Conservation (phyloP, 257 asterid genomes). For the Solanum corneliomulleri region DNA sequence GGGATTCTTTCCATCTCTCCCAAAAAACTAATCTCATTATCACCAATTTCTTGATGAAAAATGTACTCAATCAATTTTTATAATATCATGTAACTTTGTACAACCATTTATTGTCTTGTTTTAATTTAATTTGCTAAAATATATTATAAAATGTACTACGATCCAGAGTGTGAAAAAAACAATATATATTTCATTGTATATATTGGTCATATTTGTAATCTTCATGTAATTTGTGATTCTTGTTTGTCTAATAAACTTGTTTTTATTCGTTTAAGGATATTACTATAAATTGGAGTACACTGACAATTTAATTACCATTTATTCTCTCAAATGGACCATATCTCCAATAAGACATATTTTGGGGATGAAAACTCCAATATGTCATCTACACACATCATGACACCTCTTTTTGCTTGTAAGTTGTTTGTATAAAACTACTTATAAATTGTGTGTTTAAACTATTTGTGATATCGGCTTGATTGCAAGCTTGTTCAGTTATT, state of each 20-base stretch:
- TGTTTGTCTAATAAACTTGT: not conserved
- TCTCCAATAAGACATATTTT: not conserved
- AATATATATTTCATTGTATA: not conserved
- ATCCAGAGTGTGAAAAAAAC: not conserved
- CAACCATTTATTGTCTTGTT: not conserved
- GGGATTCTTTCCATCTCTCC: constrained; percentile 94
- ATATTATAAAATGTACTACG: not conserved
- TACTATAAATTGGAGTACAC: not conserved
- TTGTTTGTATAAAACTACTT: not conserved
- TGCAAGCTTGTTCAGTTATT: not conserved
- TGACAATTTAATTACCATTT: not conserved
- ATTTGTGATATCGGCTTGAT: not conserved
- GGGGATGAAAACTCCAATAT: not conserved
- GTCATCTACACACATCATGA: not conserved
- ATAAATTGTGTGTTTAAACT: too few species aligned
- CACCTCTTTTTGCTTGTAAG: not conserved
- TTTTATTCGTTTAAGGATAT: not conserved
- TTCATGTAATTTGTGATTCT: not conserved
- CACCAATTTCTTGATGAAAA: constrained; percentile 38
- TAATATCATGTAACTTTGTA: not conserved
- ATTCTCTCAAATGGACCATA: too few species aligned
- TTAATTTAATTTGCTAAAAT: not conserved
- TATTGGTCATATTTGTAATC: not conserved
- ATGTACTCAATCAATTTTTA: constrained; percentile 29
- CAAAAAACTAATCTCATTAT: constrained; percentile 52